These are phyloP conservation scores for Cyanodermella asteris DNA, from an alignment of 2,329 filamentous ascomycete genomes.

Conservation along the genomic window DNA sequence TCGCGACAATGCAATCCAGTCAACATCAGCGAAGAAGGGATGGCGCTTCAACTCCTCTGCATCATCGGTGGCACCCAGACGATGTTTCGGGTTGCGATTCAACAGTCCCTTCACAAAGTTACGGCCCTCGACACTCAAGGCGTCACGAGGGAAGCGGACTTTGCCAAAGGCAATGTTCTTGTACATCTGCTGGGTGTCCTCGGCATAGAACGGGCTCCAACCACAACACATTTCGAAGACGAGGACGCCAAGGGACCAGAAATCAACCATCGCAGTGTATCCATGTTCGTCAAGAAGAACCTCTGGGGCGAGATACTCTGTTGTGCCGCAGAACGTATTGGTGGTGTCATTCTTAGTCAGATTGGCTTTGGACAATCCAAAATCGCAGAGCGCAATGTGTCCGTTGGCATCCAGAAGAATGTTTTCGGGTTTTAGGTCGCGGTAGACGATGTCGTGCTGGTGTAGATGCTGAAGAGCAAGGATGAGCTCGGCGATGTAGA, in stretches of 20 bases:
- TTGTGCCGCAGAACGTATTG: slow-evolving; percentile 96
- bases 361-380: slow-evolving; percentile 92
- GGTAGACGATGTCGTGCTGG: slow-evolving; percentile 92
- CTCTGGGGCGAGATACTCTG: slow-evolving; percentile 89
- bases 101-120: slow-evolving; percentile 96
- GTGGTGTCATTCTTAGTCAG: slow-evolving; percentile 93
- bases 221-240: slow-evolving; percentile 99
- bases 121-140: slow-evolving; percentile 76
- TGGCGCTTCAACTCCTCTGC: slow-evolving; percentile 87
- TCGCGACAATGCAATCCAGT: slow-evolving; percentile 72
- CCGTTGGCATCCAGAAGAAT: slow-evolving; percentile 92
- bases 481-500: slow-evolving; percentile 96
- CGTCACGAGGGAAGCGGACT: slow-evolving; percentile 86
- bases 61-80: slow-evolving; percentile 74
- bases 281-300: slow-evolving; percentile 88
- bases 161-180: slow-evolving; percentile 99
- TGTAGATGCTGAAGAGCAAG: slow-evolving; percentile 87
- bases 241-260: slow-evolving; percentile 92
- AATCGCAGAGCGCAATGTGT: slow-evolving; percentile 93
- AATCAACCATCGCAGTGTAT: slow-evolving; percentile 99
- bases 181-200: slow-evolving; percentile 99
- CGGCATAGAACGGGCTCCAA: slow-evolving; percentile 97
- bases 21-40: slow-evolving; percentile 81
- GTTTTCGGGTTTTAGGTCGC: slow-evolving; percentile 93
- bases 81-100: slow-evolving; percentile 90